Conservation (phyloP, 2,329 filamentous ascomycete species). For the Lachnellula willkommii region DNA sequence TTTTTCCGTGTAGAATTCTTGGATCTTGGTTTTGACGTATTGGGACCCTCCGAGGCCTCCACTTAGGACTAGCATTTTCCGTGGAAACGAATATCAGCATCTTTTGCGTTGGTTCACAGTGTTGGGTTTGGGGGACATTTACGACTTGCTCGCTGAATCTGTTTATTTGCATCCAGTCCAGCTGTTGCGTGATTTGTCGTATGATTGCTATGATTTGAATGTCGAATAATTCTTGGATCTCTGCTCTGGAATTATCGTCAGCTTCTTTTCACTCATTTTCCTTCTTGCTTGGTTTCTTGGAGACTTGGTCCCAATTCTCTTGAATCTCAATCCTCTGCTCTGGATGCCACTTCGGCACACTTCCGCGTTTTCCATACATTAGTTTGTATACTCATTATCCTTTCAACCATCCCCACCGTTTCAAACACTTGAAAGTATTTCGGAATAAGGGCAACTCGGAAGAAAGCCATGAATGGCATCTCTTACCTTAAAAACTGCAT, state of each 20-base stretch:
- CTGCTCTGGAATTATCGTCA: conserved; percentile 29
- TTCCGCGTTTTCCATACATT: too few species aligned
- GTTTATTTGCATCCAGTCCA: conserved; percentile 25
- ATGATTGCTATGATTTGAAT: conserved; percentile 38
- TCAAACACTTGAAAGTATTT: neutral
- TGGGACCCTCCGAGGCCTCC: conserved; percentile 43
- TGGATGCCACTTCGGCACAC: too few species aligned
- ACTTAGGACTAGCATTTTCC: conserved; percentile 41
- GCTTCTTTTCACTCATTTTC: neutral
- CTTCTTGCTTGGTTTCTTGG: neutral
- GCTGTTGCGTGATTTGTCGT: conserved; percentile 23
- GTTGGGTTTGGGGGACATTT: neutral
- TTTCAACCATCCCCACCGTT: neutral
- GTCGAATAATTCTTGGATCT: conserved; percentile 42
- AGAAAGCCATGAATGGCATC: too few species aligned
- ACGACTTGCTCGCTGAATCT: conserved; percentile 6
- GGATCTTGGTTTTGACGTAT: conserved; percentile 41
- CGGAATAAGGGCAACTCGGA: too few species aligned
- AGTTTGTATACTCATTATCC: too few species aligned
- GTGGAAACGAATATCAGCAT: neutral
- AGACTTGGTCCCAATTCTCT: too few species aligned
- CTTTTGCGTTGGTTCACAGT: neutral
- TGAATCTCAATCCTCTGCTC: too few species aligned
- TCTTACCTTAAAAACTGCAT: neutral
- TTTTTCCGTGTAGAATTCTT: conserved; percentile 33